These are phyloP conservation scores for Scedosporium minutisporum DNA, from an alignment of 2,329 filamentous ascomycete genomes.

Conservation along the genomic window DNA sequence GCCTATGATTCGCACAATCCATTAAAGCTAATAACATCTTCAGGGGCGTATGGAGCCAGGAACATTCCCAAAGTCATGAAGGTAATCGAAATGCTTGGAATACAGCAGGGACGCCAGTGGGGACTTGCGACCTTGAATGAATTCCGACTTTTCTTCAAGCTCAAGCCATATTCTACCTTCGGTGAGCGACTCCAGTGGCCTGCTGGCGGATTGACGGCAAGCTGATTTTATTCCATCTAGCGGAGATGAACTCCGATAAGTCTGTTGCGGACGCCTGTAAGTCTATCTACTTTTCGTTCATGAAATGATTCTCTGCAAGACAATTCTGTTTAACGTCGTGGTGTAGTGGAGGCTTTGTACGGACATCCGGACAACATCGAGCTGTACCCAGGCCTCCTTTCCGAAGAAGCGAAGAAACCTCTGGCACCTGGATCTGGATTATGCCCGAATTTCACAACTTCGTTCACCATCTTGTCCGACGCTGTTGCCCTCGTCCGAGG, in stretches of 20 bases:
- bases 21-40: slow-evolving; percentile 5
- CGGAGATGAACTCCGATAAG: slow-evolving; percentile 45
- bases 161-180: slow-evolving; percentile 46
- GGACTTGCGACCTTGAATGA: slow-evolving; percentile 51
- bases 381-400: slow-evolving; percentile 55
- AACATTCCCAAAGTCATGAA: slow-evolving; percentile 47
- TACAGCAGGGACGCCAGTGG: slow-evolving; percentile 49
- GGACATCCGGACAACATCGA: slow-evolving; percentile 53
- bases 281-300: slow-evolving; percentile 5
- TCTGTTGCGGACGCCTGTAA: slow-evolving; percentile 39
- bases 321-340: not conserved
- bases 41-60: slow-evolving; percentile 34
- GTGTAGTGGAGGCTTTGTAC: slow-evolving; percentile 31
- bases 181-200: slow-evolving; percentile 18
- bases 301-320: not conserved
- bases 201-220: slow-evolving; percentile 1
- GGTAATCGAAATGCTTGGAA: slow-evolving; percentile 50
- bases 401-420: slow-evolving; percentile 57
- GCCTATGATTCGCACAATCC: not conserved
- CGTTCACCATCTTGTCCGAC: slow-evolving; percentile 59
- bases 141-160: slow-evolving; percentile 50
- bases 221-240: slow-evolving; percentile 6
- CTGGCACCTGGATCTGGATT: slow-evolving; percentile 59
- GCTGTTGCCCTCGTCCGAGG: slow-evolving; percentile 61
- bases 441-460: slow-evolving; percentile 57